A percentile compares a stretch with the other conserved stretches of the same genome.
phyloP scores from a whole-genome alignment of 345 rosid genomes.

The Turritis glabra region DNA sequence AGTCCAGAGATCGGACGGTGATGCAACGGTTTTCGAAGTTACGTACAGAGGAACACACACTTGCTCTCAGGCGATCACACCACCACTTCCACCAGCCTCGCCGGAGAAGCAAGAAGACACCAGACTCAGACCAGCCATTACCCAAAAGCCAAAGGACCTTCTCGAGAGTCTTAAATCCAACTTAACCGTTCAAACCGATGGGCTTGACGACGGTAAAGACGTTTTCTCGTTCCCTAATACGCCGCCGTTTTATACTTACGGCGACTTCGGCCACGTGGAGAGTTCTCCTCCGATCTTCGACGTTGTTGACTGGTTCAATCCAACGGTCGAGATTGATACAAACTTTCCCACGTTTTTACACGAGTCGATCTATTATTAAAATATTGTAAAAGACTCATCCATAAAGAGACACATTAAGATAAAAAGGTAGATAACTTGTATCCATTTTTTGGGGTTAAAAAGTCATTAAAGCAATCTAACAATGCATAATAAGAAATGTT shows the following conservation, averaged over 20 bases:
- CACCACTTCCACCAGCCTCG: slow-evolving; percentile 33
- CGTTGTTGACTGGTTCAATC: slow-evolving; percentile 32
- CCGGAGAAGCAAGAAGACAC: slow-evolving; percentile 24
- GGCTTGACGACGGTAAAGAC: slow-evolving; percentile 31
- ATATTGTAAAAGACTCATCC: neutral
- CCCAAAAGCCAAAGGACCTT: slow-evolving; percentile 29
- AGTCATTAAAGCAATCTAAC: neutral
- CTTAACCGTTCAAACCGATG: slow-evolving; percentile 35
- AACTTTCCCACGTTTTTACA: slow-evolving; percentile 31
- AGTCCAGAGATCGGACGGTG: slow-evolving; percentile 83
- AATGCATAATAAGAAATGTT: slow-evolving; percentile 25
- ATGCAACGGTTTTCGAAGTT: slow-evolving; percentile 67
- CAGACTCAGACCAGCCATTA: neutral
- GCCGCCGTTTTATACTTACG: slow-evolving; percentile 30
- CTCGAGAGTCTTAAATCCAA: slow-evolving; percentile 29
- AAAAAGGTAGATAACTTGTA: slow-evolving; percentile 1
- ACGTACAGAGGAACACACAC: slow-evolving; percentile 83
- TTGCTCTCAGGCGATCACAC: slow-evolving; percentile 47
- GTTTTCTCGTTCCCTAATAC: slow-evolving; percentile 38
- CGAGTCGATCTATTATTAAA: slow-evolving; percentile 25
- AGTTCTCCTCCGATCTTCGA: slow-evolving; percentile 32
- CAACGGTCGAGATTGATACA: slow-evolving; percentile 32
- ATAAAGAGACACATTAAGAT: neutral
- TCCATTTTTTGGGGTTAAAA: neutral
- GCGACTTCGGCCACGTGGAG: slow-evolving; percentile 26